Evolutionary conservation across 805 yeast species (phyloP).

Genomic region (Yueomyces sp.): DNA sequence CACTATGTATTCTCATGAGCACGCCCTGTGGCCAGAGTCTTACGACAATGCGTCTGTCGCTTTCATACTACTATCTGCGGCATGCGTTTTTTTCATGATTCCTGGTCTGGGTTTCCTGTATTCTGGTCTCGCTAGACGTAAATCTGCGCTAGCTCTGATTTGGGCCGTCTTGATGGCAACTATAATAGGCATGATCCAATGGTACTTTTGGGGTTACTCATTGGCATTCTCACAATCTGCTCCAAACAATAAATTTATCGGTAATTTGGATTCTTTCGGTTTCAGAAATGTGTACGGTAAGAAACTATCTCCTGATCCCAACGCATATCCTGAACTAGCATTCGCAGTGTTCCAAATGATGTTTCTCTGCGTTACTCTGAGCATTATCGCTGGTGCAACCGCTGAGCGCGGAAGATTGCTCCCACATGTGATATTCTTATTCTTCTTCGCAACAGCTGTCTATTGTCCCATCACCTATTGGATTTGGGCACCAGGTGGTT

Average conservation of each 20-base stretch:
- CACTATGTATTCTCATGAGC: background rate
- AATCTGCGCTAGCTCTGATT: conserved; percentile 76
- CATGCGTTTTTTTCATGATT: conserved; percentile 78
- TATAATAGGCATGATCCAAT: conserved; percentile 66
- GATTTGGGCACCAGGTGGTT: conserved; percentile 89
- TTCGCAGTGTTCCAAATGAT: conserved; percentile 82
- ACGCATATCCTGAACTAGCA: conserved; percentile 64
- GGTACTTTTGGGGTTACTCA: conserved; percentile 99
- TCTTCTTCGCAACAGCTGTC: conserved; percentile 82
- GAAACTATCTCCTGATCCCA: conserved; percentile 12
- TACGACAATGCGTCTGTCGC: conserved; percentile 36
- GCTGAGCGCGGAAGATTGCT: conserved; percentile 88
- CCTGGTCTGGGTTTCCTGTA: conserved; percentile 91
- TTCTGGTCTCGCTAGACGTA: conserved; percentile 82
- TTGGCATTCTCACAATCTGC: conserved; percentile 76
- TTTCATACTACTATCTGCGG: conserved; percentile 46
- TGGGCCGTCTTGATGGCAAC: conserved; percentile 70
- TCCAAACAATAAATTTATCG: conserved; percentile 64
- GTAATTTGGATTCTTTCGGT: conserved; percentile 75
- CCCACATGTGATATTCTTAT: conserved; percentile 71
- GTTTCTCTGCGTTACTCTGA: conserved; percentile 83
- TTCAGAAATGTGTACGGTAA: conserved; percentile 53
- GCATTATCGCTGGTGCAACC: conserved; percentile 82
- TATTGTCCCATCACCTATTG: conserved; percentile 93
- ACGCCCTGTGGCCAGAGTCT: conserved; percentile 18